Conservation (phyloP, 345 rosid genomes). For the Ceriops decandra region DNA sequence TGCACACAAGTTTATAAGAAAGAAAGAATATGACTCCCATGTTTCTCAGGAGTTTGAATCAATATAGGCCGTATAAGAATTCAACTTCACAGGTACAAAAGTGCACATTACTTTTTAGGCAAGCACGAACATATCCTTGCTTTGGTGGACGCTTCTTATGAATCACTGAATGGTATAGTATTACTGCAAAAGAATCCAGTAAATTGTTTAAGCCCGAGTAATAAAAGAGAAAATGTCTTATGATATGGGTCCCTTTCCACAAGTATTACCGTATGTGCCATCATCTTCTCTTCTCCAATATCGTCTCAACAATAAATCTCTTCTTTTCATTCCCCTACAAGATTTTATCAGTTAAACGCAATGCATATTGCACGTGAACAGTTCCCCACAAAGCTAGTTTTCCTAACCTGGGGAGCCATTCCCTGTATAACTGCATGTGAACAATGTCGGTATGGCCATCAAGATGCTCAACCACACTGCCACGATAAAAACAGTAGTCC, state of each 20-base stretch:
- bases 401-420: constrained; percentile 78
- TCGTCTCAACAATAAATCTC: constrained; percentile 74
- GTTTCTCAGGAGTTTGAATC: constrained; percentile 1
- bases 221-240: constrained; percentile 2
- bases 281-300: constrained; percentile 98
- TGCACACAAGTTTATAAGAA: not conserved
- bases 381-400: not conserved
- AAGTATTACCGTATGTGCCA: constrained; percentile 76
- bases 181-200: constrained; percentile 49
- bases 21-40: not conserved
- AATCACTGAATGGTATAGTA: constrained; percentile 77
- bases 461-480: constrained; percentile 76
- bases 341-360: constrained; percentile 5
- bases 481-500: constrained; percentile 76
- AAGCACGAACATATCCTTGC: constrained; percentile 82
- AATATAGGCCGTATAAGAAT: constrained; percentile 5
- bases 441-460: constrained; percentile 93
- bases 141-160: constrained; percentile 72
- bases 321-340: constrained; percentile 68
- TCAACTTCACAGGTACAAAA: constrained; percentile 23
- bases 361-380: not conserved
- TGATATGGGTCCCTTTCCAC: constrained; percentile 2
- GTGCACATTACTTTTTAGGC: constrained; percentile 75
- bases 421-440: constrained; percentile 56
- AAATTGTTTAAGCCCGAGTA: constrained; percentile 2